Conservation (phyloP, 2,329 filamentous ascomycete genomes). For the Orbilia javanica region DNA sequence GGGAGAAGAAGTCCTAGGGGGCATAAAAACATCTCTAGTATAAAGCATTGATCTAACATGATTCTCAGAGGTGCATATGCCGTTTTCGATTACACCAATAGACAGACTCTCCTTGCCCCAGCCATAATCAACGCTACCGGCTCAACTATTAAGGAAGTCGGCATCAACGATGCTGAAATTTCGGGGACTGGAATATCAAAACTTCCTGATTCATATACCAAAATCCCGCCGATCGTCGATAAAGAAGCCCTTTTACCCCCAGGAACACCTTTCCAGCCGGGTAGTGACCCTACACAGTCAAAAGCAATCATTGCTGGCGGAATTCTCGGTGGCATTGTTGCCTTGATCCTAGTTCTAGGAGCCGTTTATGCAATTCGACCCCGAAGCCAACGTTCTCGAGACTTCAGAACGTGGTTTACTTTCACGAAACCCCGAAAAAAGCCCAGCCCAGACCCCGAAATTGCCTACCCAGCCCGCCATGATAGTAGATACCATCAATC, state of each 20-base stretch:
- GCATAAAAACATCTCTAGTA: neutral
- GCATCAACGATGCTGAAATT: constrained; percentile 25
- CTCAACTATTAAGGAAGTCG: constrained; percentile 35
- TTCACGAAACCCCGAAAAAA: constrained; percentile 25
- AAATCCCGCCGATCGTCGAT: constrained; percentile 19
- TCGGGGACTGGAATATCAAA: constrained; percentile 20
- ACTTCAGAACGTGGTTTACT: constrained; percentile 47
- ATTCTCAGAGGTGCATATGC: constrained; percentile 40
- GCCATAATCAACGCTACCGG: constrained; percentile 45
- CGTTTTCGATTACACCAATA: constrained; percentile 50
- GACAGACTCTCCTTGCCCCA: constrained; percentile 46
- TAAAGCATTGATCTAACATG: neutral
- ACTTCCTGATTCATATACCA: constrained; percentile 10
- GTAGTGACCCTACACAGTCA: constrained; percentile 35
- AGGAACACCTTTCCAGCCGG: constrained; percentile 39
- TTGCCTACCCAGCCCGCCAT: constrained; percentile 40
- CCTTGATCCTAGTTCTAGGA: constrained; percentile 36
- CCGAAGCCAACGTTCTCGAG: constrained; percentile 43
- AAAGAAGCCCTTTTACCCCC: constrained; percentile 23
- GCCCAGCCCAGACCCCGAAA: constrained; percentile 35
- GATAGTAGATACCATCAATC: constrained; percentile 34
- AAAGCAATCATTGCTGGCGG: constrained; percentile 46
- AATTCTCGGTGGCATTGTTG: constrained; percentile 43
- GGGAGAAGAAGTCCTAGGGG: neutral
- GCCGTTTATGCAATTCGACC: constrained; percentile 50